phyloP scores from a whole-genome alignment of 2,329 filamentous ascomycete species.

The Microsporum canis region DNA sequence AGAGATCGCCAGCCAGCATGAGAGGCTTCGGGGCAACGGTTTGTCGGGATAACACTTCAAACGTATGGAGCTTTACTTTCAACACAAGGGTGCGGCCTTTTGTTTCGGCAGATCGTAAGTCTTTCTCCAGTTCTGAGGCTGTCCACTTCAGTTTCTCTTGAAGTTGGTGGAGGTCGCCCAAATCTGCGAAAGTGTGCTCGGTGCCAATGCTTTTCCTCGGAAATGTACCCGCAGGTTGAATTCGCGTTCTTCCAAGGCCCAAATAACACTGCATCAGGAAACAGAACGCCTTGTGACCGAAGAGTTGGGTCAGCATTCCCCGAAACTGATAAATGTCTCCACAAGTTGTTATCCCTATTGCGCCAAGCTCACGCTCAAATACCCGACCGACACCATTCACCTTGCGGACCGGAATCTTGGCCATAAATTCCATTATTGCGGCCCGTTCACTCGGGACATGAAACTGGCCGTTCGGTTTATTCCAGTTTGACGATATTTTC shows the following conservation, averaged over 20 bases:
- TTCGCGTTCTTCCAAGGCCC: constrained; percentile 70
- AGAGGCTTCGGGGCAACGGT: constrained; percentile 62
- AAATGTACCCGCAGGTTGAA: constrained; percentile 79
- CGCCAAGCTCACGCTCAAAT: constrained; percentile 78
- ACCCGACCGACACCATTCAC: constrained; percentile 93
- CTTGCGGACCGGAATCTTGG: constrained; percentile 69
- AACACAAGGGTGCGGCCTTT: constrained; percentile 85
- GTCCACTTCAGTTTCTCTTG: constrained; percentile 67
- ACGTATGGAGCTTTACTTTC: constrained; percentile 90
- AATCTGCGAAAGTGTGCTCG: constrained; percentile 79
- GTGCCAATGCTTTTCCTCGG: constrained; percentile 91
- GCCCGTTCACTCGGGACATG: constrained; percentile 58
- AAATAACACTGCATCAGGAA: constrained; percentile 78
- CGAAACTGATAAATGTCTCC: constrained; percentile 74
- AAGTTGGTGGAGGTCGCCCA: constrained; percentile 56
- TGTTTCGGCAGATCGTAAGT: constrained; percentile 65
- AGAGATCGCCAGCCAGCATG: constrained; percentile 65
- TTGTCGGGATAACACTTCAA: constrained; percentile 81
- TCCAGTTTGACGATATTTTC: constrained; percentile 90
- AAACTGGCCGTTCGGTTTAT: constrained; percentile 94
- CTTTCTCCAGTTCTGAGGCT: constrained; percentile 76
- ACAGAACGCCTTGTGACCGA: constrained; percentile 81
- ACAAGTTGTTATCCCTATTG: constrained; percentile 77
- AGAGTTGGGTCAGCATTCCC: constrained; percentile 61
- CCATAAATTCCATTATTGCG: constrained; percentile 77